These are phyloP conservation scores for Kregervanrija pseudodelftensis DNA, from an alignment of 805 yeast genomes.

Conservation along the genomic window DNA sequence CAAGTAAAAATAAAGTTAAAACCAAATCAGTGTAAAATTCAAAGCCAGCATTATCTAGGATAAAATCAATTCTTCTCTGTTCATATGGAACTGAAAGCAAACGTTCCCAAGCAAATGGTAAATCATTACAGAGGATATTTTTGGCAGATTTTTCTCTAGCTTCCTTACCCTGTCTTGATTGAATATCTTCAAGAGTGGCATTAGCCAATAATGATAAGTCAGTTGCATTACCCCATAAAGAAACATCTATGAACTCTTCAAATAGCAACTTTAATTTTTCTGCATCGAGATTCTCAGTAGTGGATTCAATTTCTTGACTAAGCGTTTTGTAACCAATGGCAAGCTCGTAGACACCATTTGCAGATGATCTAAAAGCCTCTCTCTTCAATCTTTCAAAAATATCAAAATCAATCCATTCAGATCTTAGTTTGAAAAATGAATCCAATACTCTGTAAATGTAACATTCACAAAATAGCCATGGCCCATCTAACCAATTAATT, in stretches of 20 bases:
- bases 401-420: conserved; percentile 56
- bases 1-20: conserved; percentile 59
- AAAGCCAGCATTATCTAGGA: conserved; percentile 91
- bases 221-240: conserved; percentile 98
- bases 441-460: conserved; percentile 68
- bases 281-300: conserved; percentile 19
- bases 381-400: conserved; percentile 66
- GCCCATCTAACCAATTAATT: conserved; percentile 73
- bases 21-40: conserved; percentile 85
- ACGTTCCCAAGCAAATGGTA: conserved; percentile 57
- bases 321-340: conserved; percentile 55
- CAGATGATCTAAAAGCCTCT: conserved; percentile 67
- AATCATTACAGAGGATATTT: conserved; percentile 71
- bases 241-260: conserved; percentile 77
- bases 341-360: conserved; percentile 72
- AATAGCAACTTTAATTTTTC: conserved; percentile 52
- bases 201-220: conserved; percentile 86
- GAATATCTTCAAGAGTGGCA: conserved; percentile 83
- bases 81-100: conserved; percentile 24
- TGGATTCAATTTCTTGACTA: conserved; percentile 10
- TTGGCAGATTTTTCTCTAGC: conserved; percentile 77
- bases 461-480: conserved; percentile 88
- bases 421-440: conserved; percentile 31
- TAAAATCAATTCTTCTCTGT: conserved; percentile 62
- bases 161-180: conserved; percentile 84